Evolutionary conservation across 176 grass and related monocot species (phyloP).

Genomic region (Urochloa ruziziensis): DNA sequence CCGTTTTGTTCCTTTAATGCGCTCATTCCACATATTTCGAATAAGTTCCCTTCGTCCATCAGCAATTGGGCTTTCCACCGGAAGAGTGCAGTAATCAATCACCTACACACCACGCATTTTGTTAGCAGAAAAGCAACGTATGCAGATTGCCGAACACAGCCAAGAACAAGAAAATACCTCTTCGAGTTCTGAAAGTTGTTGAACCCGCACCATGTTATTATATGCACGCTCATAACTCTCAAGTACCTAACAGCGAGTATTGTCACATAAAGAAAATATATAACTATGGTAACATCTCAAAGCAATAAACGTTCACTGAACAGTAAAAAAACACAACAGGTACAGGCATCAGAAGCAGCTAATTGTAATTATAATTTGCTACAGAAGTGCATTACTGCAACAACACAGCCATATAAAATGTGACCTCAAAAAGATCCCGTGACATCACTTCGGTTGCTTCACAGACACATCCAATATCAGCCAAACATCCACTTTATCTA

Average conservation of each 20-base stretch:
- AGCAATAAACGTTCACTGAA: not conserved
- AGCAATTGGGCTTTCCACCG: constrained; percentile 67
- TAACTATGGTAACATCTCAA: constrained; percentile 5
- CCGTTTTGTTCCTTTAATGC: constrained; percentile 90
- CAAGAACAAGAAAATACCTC: constrained; percentile 55
- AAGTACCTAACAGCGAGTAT: constrained; percentile 62
- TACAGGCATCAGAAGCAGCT: not conserved
- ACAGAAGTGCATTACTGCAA: constrained; percentile 7
- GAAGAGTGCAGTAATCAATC: constrained; percentile 97
- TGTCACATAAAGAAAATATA: constrained; percentile 18
- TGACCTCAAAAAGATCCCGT: not conserved
- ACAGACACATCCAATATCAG: not conserved
- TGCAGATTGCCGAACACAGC: constrained; percentile 12
- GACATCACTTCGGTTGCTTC: not conserved
- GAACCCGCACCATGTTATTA: constrained; percentile 98
- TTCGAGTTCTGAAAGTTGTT: constrained; percentile 96
- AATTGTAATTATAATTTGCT: not conserved
- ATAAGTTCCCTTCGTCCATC: constrained; percentile 90
- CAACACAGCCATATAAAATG: not conserved
- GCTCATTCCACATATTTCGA: constrained; percentile 99
- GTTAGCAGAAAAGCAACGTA: constrained; percentile 26
- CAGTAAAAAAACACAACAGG: not conserved
- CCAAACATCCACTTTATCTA: not conserved
- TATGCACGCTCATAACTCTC: constrained; percentile 99
- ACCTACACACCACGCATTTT: constrained; percentile 45